Conservation (phyloP, 2,329 filamentous ascomycete species). For the Beauveria sp. region DNA sequence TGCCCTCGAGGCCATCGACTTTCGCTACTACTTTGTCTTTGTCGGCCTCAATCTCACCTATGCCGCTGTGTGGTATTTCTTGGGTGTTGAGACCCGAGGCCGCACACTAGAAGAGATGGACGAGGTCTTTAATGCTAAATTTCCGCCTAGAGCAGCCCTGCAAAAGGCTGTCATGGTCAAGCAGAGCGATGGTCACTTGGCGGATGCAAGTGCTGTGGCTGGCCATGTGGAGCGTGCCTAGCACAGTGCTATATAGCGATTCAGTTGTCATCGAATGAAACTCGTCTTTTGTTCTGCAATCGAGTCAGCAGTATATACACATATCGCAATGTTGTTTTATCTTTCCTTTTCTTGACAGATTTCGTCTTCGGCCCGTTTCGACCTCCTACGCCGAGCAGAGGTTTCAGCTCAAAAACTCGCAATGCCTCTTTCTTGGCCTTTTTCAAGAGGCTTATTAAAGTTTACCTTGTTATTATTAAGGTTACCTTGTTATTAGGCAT, state of each 20-base stretch:
- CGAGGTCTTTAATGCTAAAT: conserved; percentile 30
- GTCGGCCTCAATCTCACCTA: conserved; percentile 25
- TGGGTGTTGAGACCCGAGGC: conserved; percentile 24
- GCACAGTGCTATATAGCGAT: neutral
- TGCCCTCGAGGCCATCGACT: conserved; percentile 23
- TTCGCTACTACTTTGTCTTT: conserved; percentile 25
- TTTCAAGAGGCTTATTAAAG: too few relatives aligned
- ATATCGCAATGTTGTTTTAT: neutral
- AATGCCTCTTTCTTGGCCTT: too few relatives aligned
- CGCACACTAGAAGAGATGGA: conserved; percentile 37
- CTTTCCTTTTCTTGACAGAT: too few relatives aligned
- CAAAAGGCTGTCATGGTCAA: conserved; percentile 23
- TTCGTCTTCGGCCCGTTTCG: too few relatives aligned
- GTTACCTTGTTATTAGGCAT: too few relatives aligned
- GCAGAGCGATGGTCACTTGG: conserved; percentile 16
- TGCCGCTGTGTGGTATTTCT: conserved; percentile 19
- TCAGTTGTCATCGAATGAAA: neutral
- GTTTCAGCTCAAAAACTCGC: too few relatives aligned
- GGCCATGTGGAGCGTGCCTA: neutral
- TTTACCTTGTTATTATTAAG: too few relatives aligned
- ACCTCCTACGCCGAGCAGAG: too few relatives aligned
- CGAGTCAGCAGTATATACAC: too few relatives aligned
- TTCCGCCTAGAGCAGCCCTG: conserved; percentile 29
- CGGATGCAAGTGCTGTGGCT: conserved; percentile 9
- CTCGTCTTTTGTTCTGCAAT: too few relatives aligned